Percentiles rank a stretch among this genome's conserved stretches.
These are phyloP conservation scores for Fomitopsis pulvina DNA, from an alignment of 768 basidiomycete species.

Conservation along the genomic window DNA sequence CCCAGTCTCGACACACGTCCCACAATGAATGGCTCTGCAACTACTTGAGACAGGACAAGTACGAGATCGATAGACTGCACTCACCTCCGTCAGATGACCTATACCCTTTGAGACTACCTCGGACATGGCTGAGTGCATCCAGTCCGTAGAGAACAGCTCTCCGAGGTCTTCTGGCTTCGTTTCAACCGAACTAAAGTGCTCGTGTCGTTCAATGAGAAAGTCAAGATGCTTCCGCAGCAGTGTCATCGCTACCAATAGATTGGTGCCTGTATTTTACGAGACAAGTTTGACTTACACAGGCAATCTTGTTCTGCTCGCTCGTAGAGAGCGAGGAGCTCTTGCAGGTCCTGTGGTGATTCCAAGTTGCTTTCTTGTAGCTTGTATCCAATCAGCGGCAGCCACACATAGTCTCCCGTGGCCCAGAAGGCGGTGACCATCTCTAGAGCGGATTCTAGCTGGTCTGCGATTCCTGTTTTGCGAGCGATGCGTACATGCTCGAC, in stretches of 20 bases:
- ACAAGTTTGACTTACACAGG: conserved; percentile 54
- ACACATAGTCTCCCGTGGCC: conserved; percentile 63
- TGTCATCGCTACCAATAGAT: conserved; percentile 52
- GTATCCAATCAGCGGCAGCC: conserved; percentile 60
- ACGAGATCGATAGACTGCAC: conserved; percentile 1
- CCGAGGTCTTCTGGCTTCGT: conserved; percentile 42
- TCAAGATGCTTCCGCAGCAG: conserved; percentile 63
- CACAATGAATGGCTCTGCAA: conserved; percentile 64
- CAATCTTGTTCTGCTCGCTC: conserved; percentile 68
- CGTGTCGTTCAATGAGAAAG: conserved; percentile 42
- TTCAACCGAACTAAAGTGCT: conserved; percentile 29
- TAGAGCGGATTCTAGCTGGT: conserved; percentile 53
- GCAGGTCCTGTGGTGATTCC: conserved; percentile 42
- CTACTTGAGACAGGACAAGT: background rate
- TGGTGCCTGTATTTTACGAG: background rate
- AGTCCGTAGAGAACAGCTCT: conserved; percentile 52
- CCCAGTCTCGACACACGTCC: conserved; percentile 71
- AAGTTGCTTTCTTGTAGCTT: conserved; percentile 46
- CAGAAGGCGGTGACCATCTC: conserved; percentile 60
- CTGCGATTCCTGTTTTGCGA: conserved; percentile 47
- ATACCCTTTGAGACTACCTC: conserved; percentile 50
- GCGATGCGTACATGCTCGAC: conserved; percentile 60
- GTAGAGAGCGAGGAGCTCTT: conserved; percentile 56
- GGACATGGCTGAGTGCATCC: conserved; percentile 52
- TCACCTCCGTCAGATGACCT: conserved; percentile 59